These are phyloP conservation scores for Tephrocybe sp. DNA, from an alignment of 768 basidiomycete species.

Conservation along the genomic window DNA sequence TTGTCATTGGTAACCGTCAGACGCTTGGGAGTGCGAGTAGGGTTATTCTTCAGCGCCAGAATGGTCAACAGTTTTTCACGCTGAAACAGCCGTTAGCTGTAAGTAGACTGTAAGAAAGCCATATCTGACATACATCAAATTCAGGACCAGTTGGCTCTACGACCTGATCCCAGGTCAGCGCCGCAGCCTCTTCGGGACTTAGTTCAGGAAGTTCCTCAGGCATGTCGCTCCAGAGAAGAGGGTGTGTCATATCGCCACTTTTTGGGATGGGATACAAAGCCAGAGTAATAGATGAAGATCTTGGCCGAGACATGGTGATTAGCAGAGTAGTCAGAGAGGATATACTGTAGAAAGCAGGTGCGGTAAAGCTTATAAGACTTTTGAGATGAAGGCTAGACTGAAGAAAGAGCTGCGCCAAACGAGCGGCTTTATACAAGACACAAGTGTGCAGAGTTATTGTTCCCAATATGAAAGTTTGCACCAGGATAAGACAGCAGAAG, in stretches of 20 bases:
- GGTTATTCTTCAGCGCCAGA: neutral
- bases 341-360: too few species aligned
- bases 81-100: neutral
- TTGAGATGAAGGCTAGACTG: too few species aligned
- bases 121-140: neutral
- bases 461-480: too few species aligned
- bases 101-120: neutral
- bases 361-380: too few species aligned
- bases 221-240: constrained; percentile 8
- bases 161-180: constrained; percentile 2
- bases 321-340: neutral
- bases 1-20: neutral
- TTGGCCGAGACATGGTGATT: neutral
- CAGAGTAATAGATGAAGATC: neutral
- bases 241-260: neutral
- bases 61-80: neutral
- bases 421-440: too few species aligned
- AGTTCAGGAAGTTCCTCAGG: constrained; percentile 4
- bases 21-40: neutral
- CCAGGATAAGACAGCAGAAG: too few species aligned
- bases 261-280: neutral
- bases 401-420: too few species aligned
- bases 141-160: neutral
- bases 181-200: neutral
- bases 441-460: too few species aligned